phyloP scores from a whole-genome alignment of 129 eudicot genomes.

The Ambrosia artemisiifolia region DNA sequence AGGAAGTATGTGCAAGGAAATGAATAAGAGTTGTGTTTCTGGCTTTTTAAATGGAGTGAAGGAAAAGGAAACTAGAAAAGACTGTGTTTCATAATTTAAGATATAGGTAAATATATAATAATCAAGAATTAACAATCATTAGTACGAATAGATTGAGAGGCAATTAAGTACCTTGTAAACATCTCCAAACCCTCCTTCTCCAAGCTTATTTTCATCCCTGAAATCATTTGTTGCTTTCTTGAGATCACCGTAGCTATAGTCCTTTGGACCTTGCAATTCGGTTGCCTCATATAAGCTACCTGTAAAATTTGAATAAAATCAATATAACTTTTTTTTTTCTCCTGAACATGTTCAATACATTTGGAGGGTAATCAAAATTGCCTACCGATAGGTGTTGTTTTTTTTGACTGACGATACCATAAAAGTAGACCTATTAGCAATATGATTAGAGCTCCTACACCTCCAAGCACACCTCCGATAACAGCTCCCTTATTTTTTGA shows the following conservation, averaged over 20 bases:
- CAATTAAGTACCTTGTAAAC: conserved; percentile 68
- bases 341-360: not conserved
- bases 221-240: conserved; percentile 51
- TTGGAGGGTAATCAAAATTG: not conserved
- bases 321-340: no score
- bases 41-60: no score
- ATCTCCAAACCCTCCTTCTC: conserved; percentile 69
- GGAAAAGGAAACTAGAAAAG: no score
- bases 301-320: no score
- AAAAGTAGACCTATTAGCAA: not conserved
- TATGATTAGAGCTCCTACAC: not conserved
- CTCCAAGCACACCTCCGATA: not conserved
- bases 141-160: conserved; percentile 3
- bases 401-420: not conserved
- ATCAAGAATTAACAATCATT: no score
- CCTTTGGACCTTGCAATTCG: conserved; percentile 47
- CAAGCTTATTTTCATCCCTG: conserved; percentile 47
- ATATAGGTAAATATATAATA: no score
- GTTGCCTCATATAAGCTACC: conserved; percentile 17
- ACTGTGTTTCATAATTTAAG: no score
- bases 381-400: not conserved
- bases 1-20: no score
- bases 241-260: conserved; percentile 47
- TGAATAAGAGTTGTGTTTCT: no score
- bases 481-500: not conserved